Evolutionary conservation across 805 yeast genomes (phyloP).

Genomic region (Hanseniaspora nectarophila): DNA sequence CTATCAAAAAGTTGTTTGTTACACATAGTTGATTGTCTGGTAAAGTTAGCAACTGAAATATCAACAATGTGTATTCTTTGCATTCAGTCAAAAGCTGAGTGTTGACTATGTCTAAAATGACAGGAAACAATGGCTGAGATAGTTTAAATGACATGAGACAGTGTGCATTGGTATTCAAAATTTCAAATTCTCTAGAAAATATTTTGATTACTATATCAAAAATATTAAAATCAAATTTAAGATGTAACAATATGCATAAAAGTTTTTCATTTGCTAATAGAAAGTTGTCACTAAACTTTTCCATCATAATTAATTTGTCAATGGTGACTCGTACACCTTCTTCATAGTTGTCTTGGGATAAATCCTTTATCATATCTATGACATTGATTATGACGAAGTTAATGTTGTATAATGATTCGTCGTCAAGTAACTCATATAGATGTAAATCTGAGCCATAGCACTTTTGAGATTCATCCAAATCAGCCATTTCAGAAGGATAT

Average conservation of each 20-base stretch:
- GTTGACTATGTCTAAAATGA: neutral
- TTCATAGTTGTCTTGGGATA: neutral
- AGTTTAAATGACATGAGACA: conserved; percentile 1
- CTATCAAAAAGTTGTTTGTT: conserved; percentile 4
- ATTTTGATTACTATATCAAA: conserved; percentile 4
- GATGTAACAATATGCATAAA: neutral
- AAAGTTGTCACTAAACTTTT: conserved; percentile 5
- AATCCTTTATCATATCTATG: neutral
- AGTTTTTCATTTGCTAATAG: conserved; percentile 12
- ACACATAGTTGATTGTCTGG: neutral
- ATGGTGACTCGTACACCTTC: neutral
- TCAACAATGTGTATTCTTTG: neutral
- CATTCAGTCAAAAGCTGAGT: neutral
- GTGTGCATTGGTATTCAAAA: neutral
- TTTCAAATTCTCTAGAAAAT: conserved; percentile 8
- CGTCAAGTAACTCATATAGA: conserved; percentile 3
- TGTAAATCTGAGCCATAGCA: neutral
- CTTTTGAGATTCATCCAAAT: neutral
- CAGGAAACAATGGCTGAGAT: neutral
- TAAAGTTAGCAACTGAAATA: neutral
- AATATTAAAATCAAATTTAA: conserved; percentile 3
- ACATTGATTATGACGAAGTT: conserved; percentile 12
- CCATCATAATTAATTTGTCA: conserved; percentile 4
- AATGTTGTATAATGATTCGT: conserved; percentile 6
- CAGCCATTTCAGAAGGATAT: neutral